Evolutionary conservation across 2,329 filamentous ascomycete species (phyloP), one percentile per base, ranked within the genome.

Genomic region (Fusarium nodosum): DNA sequence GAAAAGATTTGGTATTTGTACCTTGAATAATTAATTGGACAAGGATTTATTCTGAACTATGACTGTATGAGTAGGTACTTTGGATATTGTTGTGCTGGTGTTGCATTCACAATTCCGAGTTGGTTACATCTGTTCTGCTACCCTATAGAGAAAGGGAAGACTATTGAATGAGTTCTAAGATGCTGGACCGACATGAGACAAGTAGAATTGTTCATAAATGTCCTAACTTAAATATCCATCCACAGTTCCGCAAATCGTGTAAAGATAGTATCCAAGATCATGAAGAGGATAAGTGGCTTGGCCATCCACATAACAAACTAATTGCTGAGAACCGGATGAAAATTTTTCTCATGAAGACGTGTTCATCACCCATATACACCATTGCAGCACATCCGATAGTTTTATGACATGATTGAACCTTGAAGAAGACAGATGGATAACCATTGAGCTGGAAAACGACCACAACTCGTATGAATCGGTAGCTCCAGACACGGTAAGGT

Each of bases 1-100:
- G 51, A 46, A 39, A 46, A 45, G 22, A 44, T 42, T 39, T 42
- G 31, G 38, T 65, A 34, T 51, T 38, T 16, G 10, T 18, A 56
- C 55, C 33, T 38, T 46, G 51, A 61, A 47, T 50, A 41, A 48
- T n/a, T 7, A 51, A 38, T n/a, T 41, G 13, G 18, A 15, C n/a
- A 33, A 28, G 18, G 7, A 20, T 11, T 9, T 5, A 11, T 4
- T 38, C 16, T 16, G 13, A 12, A n/a, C 7, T 20, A 12, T 20
- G 16, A 36, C n/a, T 38, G 4, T 28, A 30, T 18, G 18, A 52
- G 24, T 20, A 5, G 41, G 24, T 20, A 5, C 5, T 53, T 22
- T 18, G 26, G 26, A 51, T 24, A 22, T 13, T 10, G 7, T n/a
- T 54, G 16, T 39, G 42, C 47, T 34, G 47, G 18, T 5, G 24